A percentile compares a stretch with the other conserved stretches of the same genome.
Evolutionary conservation across 441 rosid species (phyloP).

Genomic region (Viola pubescens): DNA sequence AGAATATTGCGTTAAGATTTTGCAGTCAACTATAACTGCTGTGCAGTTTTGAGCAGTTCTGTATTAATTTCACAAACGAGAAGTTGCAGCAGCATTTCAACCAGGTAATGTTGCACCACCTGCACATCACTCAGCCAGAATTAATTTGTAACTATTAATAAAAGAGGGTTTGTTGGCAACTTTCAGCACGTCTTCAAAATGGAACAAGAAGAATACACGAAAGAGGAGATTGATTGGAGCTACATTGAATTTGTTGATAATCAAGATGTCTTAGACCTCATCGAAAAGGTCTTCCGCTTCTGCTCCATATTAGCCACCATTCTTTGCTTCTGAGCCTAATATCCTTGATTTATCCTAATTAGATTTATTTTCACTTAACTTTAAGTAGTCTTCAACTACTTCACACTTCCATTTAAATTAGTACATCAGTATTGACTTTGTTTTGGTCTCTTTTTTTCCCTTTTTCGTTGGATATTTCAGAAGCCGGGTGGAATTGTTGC

Average conservation of each 20-base stretch:
- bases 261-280: conserved; percentile 93
- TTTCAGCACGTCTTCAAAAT: conserved; percentile 96
- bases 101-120: conserved; percentile 46
- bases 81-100: conserved; percentile 99
- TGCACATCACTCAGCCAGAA: conserved; percentile 6
- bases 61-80: conserved; percentile 96
- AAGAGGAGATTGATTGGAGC: conserved; percentile 94
- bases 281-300: conserved; percentile 62
- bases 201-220: conserved; percentile 98
- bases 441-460: background rate
- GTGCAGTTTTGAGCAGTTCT: conserved; percentile 95
- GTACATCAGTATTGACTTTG: background rate
- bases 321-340: background rate
- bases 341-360: background rate
- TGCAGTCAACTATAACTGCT: conserved; percentile 10
- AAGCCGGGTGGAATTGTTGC: conserved; percentile 97
- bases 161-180: conserved; percentile 16
- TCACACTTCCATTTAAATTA: background rate
- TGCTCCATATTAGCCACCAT: background rate
- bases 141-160: conserved; percentile 11
- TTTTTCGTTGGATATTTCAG: conserved; percentile 35
- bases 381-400: background rate
- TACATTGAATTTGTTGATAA: conserved; percentile 98
- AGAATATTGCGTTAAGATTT: background rate
- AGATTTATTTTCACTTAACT: background rate